phyloP scores from a whole-genome alignment of 1,139 yeast species.

The Protomyces lactucae-debilis region DNA sequence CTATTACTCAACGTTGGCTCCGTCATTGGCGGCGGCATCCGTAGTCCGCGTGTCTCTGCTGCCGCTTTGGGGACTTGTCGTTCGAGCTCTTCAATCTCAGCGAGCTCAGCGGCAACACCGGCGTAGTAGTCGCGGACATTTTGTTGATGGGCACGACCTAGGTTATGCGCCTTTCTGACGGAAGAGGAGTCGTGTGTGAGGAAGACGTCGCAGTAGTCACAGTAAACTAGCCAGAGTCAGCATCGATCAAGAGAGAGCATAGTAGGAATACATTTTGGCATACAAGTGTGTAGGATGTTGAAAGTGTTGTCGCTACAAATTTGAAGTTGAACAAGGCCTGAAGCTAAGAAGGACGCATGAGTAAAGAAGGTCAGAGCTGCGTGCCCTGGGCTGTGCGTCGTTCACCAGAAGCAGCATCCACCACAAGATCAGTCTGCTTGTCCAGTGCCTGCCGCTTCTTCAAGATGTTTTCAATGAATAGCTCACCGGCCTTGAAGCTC shows the following conservation, averaged over 20 bases:
- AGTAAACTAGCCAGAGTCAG: slow-evolving; percentile 46
- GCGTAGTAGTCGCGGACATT: slow-evolving; percentile 75
- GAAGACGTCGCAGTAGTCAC: slow-evolving; percentile 81
- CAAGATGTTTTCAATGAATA: slow-evolving; percentile 89
- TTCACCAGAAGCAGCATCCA: neutral
- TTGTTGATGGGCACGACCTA: slow-evolving; percentile 73
- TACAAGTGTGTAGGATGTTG: neutral
- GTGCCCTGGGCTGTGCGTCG: neutral
- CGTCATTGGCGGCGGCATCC: slow-evolving; percentile 17
- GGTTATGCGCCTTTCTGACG: slow-evolving; percentile 75
- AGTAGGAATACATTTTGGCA: neutral
- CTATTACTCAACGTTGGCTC: slow-evolving; percentile 10
- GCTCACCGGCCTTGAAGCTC: slow-evolving; percentile 97
- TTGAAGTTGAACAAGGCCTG: too few relatives aligned
- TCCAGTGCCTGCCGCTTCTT: slow-evolving; percentile 46
- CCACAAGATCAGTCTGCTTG: neutral
- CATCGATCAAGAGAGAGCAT: neutral
- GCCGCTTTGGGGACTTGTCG: slow-evolving; percentile 32
- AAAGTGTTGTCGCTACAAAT: too few relatives aligned
- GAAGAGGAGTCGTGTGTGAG: slow-evolving; percentile 85
- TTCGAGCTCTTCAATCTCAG: slow-evolving; percentile 32
- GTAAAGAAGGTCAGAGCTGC: neutral
- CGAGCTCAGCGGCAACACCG: slow-evolving; percentile 36
- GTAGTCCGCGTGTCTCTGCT: slow-evolving; percentile 32
- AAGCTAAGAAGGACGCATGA: too few relatives aligned